These are phyloP conservation scores for Pseudotulostoma volvatum DNA, from an alignment of 495 filamentous ascomycete genomes.

Conservation along the genomic window DNA sequence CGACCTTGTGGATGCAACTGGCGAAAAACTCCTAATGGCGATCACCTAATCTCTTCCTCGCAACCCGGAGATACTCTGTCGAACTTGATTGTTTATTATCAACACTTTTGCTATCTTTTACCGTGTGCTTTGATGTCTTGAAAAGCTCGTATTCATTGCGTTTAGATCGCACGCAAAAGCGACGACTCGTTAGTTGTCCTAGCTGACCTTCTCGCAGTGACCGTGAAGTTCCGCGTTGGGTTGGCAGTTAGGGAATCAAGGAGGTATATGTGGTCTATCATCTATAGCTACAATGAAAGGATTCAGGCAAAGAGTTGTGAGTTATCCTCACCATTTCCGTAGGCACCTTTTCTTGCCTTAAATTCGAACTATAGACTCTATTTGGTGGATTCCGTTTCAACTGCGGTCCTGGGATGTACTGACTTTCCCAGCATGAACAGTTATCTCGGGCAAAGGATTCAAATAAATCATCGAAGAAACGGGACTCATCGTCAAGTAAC, in stretches of 20 bases:
- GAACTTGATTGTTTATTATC: background rate
- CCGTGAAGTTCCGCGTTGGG: background rate
- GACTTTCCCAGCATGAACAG: conserved; percentile 51
- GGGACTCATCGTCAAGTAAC: conserved; percentile 67
- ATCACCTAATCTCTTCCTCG: no score
- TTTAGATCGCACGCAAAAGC: background rate
- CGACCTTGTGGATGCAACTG: no score
- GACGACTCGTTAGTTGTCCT: background rate
- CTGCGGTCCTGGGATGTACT: conserved; percentile 10
- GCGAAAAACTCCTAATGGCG: no score
- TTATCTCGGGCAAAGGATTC: conserved; percentile 89
- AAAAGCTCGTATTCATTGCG: background rate
- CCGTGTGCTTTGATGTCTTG: background rate
- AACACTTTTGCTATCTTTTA: background rate
- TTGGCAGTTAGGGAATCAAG: background rate
- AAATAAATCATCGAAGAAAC: conserved; percentile 86
- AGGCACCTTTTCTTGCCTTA: conserved; percentile 6
- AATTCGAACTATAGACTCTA: background rate
- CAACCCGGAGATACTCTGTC: background rate
- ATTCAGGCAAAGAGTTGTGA: conserved; percentile 94
- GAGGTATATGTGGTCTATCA: background rate
- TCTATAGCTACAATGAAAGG: conserved; percentile 64
- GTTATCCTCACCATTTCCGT: conserved; percentile 2
- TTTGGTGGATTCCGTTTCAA: background rate
- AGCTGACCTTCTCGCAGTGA: background rate